phyloP scores from a whole-genome alignment of 768 basidiomycete species.

The Lanmaoa pseudosensibilis region DNA sequence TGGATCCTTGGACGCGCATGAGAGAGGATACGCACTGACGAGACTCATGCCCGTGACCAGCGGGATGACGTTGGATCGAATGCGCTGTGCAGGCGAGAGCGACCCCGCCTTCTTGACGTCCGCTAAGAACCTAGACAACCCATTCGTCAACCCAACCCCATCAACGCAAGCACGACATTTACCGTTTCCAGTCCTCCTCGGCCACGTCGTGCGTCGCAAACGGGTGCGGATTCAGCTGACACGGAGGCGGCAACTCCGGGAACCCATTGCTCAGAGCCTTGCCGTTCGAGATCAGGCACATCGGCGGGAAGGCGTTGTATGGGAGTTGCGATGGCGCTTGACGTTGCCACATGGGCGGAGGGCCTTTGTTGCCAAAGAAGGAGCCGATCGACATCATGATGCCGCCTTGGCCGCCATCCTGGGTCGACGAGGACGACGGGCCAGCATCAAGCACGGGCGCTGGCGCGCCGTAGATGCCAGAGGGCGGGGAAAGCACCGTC shows the following conservation, averaged over 20 bases:
- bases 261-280: slow-evolving; percentile 43
- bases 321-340: slow-evolving; percentile 11
- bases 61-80: slow-evolving; percentile 33
- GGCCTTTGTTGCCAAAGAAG: slow-evolving; percentile 31
- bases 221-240: slow-evolving; percentile 42
- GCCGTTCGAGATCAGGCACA: slow-evolving; percentile 31
- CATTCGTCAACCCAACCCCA: not conserved
- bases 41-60: slow-evolving; percentile 32
- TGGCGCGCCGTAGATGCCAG: not conserved
- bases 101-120: slow-evolving; percentile 37
- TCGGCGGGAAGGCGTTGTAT: slow-evolving; percentile 29
- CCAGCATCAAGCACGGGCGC: not conserved
- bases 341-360: slow-evolving; percentile 30
- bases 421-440: not conserved
- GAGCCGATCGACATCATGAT: slow-evolving; percentile 19
- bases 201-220: slow-evolving; percentile 50
- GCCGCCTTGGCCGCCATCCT: not conserved
- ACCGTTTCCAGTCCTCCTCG: slow-evolving; percentile 53
- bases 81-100: slow-evolving; percentile 37
- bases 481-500: not conserved
- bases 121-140: slow-evolving; percentile 32
- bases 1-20: not conserved
- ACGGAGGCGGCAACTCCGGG: slow-evolving; percentile 42
- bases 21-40: slow-evolving; percentile 13
- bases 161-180: not conserved